phyloP scores from a whole-genome alignment of 805 yeast species.

The Pichia thaimueangensis region DNA sequence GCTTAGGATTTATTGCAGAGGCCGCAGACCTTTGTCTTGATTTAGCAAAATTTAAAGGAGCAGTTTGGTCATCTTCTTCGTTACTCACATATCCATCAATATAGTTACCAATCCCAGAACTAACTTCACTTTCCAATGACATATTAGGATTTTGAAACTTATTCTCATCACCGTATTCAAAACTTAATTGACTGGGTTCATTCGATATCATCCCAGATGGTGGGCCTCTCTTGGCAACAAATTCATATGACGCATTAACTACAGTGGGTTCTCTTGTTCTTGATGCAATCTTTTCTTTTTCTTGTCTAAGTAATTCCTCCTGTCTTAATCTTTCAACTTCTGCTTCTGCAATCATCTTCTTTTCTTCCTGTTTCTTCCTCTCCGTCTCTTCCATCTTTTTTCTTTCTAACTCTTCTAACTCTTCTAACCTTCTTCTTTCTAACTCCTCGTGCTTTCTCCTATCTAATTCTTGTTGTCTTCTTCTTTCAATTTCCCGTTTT shows the following conservation, averaged over 20 bases:
- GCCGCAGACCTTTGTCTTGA: slow-evolving; percentile 2
- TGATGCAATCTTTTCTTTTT: slow-evolving; percentile 1
- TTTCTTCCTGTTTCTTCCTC: not conserved
- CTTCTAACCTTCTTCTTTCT: slow-evolving; percentile 2
- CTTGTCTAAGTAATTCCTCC: slow-evolving; percentile 3
- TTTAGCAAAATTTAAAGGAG: slow-evolving; percentile 6
- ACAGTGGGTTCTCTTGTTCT: not conserved
- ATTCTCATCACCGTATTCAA: slow-evolving; percentile 10
- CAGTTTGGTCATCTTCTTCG: slow-evolving; percentile 8
- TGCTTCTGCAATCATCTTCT: slow-evolving; percentile 3
- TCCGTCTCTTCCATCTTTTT: not conserved
- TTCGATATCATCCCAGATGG: slow-evolving; percentile 7
- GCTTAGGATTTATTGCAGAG: not conserved
- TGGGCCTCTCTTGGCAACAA: slow-evolving; percentile 4
- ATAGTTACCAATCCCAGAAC: slow-evolving; percentile 3
- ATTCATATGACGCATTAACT: too few relatives aligned
- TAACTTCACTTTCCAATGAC: slow-evolving; percentile 5
- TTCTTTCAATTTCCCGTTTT: slow-evolving; percentile 3
- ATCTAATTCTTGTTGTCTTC: slow-evolving; percentile 5
- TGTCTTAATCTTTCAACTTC: slow-evolving; percentile 2
- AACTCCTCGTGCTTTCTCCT: slow-evolving; percentile 2
- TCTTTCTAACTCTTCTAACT: slow-evolving; percentile 6
- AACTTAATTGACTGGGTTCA: slow-evolving; percentile 11
- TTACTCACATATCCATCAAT: slow-evolving; percentile 5
- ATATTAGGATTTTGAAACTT: not conserved